phyloP scores from a whole-genome alignment of 202 grass and related monocot genomes.

The Zizania palustris region DNA sequence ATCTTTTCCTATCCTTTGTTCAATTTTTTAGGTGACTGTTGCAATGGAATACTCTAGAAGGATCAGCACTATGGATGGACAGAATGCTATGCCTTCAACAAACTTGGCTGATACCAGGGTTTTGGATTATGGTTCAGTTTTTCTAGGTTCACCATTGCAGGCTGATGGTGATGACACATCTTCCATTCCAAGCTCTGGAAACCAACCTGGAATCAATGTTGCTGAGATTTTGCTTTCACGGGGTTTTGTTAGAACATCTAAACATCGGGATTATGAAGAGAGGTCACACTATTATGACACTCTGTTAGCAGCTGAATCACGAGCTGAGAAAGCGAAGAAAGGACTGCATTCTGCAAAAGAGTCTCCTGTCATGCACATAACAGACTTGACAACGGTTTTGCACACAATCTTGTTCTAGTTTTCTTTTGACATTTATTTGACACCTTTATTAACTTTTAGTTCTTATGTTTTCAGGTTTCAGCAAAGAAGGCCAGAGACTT shows the following conservation, averaged over 20 bases:
- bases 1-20: neutral
- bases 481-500: conserved; percentile 95
- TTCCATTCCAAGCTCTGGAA: conserved; percentile 45
- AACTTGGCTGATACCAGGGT: conserved; percentile 64
- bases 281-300: conserved; percentile 95
- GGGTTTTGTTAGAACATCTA: conserved; percentile 75
- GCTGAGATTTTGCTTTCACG: conserved; percentile 83
- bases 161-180: conserved; percentile 68
- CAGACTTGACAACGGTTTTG: conserved; percentile 84
- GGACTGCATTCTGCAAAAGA: conserved; percentile 78
- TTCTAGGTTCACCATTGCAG: conserved; percentile 62
- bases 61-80: conserved; percentile 66
- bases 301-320: conserved; percentile 84
- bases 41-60: conserved; percentile 98
- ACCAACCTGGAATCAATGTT: conserved; percentile 65
- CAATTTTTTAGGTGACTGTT: conserved; percentile 81
- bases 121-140: conserved; percentile 94
- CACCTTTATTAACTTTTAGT: conserved; percentile 20
- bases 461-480: conserved; percentile 54
- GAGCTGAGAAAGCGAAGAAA: conserved; percentile 90
- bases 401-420: conserved; percentile 23
- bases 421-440: too few species aligned
- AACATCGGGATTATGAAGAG: conserved; percentile 93
- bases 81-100: conserved; percentile 46
- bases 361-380: conserved; percentile 87